Evolutionary conservation across 805 yeast species (phyloP), one percentile per base, ranked within the genome.

Genomic region (Kuraishia molischiana): DNA sequence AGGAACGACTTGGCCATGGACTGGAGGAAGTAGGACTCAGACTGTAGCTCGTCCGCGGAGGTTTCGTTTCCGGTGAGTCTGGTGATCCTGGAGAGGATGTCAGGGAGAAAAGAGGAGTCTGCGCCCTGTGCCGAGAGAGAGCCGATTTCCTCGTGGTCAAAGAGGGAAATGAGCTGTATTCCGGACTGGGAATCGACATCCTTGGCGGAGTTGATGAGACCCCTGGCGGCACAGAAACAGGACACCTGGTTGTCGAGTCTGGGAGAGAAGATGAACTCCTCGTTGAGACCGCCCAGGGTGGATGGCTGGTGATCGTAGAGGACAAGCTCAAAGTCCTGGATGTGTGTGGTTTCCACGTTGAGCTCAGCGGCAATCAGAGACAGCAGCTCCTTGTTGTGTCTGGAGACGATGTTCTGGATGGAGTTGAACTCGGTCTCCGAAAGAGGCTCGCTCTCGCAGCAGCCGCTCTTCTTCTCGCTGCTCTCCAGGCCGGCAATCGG

Each of bases 91-190:
- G 72, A 74, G 37, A 89, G 56, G 26, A 85, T 69, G 48, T 86
- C 83, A 18, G 92, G 92, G 38, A 90, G 64, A 54, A 92, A 85
- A 42, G 89, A 83, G 2, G 97, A 86, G 52, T 85, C 89, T 1
- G 98, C 98, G 45, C 98, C 98, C 59, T 90, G 97, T 11, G 95
- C 95, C 14, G 95, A 82, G 6, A 77, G 68, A 2, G 97, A 87
- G 1, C 98, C 98, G 47, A 90, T 72, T 58, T 90, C 98, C 60
- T 90, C 98, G 58, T 92, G 97, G 56, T 90, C 98, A 57, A 92
- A 90, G 42, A 89, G 66, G 0, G 95, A 79, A 38, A 87, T 69
- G 53, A 89, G 56, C 52, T 82, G 78, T 31, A 86, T 77, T 32
- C 85, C 81, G 2, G 62, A 44, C 40, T 76, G 80, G 1, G 59